Percentiles rank a stretch among this genome's conserved stretches.
Evolutionary conservation across 805 yeast species (phyloP).

Genomic region (Candida ulmi): DNA sequence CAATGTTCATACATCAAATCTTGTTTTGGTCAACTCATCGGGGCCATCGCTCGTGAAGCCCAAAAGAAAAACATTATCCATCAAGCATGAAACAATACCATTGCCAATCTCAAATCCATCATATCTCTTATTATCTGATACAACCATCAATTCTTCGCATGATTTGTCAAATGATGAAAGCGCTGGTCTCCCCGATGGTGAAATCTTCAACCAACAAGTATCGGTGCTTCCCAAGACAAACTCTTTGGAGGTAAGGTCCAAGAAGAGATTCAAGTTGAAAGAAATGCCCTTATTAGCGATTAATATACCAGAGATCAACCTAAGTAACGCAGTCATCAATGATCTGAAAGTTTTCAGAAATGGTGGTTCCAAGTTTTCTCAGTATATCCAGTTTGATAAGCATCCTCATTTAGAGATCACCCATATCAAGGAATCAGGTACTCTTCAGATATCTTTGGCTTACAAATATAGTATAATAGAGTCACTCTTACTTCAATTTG

Average conservation of each 20-base stretch:
- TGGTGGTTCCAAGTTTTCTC: too few relatives aligned
- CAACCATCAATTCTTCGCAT: neutral
- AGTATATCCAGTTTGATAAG: neutral
- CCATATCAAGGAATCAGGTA: neutral
- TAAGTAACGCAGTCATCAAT: neutral
- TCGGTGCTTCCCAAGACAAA: neutral
- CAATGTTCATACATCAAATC: too few relatives aligned
- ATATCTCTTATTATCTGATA: neutral
- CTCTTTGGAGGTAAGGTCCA: neutral
- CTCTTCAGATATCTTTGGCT: neutral
- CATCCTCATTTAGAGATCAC: neutral
- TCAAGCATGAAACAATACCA: neutral
- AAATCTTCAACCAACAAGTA: neutral
- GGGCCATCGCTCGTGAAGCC: neutral
- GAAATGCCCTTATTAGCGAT: neutral
- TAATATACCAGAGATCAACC: neutral
- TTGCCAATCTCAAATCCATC: neutral
- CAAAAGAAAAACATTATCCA: neutral
- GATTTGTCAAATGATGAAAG: neutral
- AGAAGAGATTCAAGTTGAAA: neutral
- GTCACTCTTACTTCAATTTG: conserved; percentile 6
- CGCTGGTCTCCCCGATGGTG: neutral
- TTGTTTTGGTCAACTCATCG: too few relatives aligned
- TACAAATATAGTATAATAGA: conserved; percentile 8
- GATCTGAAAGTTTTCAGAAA: neutral